Base-by-base conservation (phyloP, 2,329 filamentous ascomycete genomes). In the Penicillium olsonii region DNA sequence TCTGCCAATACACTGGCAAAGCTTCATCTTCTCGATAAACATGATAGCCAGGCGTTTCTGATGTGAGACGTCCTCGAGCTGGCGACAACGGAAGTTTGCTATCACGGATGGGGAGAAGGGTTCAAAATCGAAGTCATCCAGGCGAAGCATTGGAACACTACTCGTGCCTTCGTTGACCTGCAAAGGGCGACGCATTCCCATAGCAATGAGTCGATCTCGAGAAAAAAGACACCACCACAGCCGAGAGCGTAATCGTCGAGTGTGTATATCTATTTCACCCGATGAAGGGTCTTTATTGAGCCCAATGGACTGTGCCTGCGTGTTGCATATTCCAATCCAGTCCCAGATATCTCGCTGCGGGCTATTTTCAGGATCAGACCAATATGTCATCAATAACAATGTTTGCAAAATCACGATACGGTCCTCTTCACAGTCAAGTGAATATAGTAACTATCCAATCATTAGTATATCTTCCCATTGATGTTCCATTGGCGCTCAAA, bases 191-290 rank as follows among this genome's bases (percentile, higher is more conserved):
- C 91, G 83, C 88, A 96, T 92, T 41, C 91, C 91, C 31, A 96
- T 79, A 1, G 91, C 91, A 52, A 95, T 88, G 17, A 95, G 80
- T 31, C 90, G 87, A 70, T 96, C 91, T 35, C 90, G 86, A 84
- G 95, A 94, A 65, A 92, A 95, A 55, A 90, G 89, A 20, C 88
- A 92, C 91, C 91, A 96, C 91, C 91, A 96, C 54, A 96, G 89
- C 33, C 90, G 81, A 69, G 91, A 92, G 82, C 90, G 92, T 26
- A 95, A 71, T 61, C 84, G 87, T 64, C 88, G 85, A 61, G 84
- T 85, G 38, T 79, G 77, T 2, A 73, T 71, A 15, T 87, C 79
- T 77, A 94, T 87, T 60, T 82, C 83, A 34, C 78, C 77, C 2
- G 89, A 45, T 11, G 57, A 41, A 6, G 61, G 88, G 60, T 94